Base-by-base conservation (phyloP, 805 yeast genomes). In the Lipomyces yamadae region DNA sequence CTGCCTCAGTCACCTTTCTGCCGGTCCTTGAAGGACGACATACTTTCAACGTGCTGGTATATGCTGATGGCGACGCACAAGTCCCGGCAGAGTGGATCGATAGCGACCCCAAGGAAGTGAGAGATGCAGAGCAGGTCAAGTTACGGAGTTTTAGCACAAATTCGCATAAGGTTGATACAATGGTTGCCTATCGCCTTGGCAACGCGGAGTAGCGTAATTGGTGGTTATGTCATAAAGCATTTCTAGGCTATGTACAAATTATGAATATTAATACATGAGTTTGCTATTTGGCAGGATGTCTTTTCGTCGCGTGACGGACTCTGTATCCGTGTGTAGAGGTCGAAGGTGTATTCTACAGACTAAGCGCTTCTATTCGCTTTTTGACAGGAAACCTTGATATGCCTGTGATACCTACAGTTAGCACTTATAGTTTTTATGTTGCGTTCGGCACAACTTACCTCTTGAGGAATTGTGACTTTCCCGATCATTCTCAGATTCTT, bases 1-100 rank as follows among this genome's bases (percentile, higher is more conserved):
- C 97, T 0, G 91, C 97, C 0, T 88, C 95, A 54, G 91, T 90
- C 1, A 86, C 97, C 0, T 92, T 92, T 75, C 81, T 93, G 53
- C 98, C 98, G 0, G 83, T 88, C 32, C 78, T 93, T 35, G 85
- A 85, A 10, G 86, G 83, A 13, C 81, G 82, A 11, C 86, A 88
- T 74, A 90, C 97, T 0, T 92, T 93, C 77, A 92, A 90, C 73
- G 94, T 93, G 0, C 79, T 92, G 62, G 97, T 92, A 0, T 89
- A 88, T 74, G 90, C 97, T 0, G 90, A 88, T 71, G 74, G 72
- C 2, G 80, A 80, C 71, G 85, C 88, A 2, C 82, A 82, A 61
- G 88, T 89, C 2, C 96, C 97, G 0, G 78, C 82, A 11, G 96
- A 91, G 72, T 92, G 98, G 98, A 85, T 86, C 10, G 97, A 92